A percentile compares a stretch with the other conserved stretches of the same genome.
Evolutionary conservation across 495 filamentous ascomycete species (phyloP).

Genomic region (Daldinia childiae): DNA sequence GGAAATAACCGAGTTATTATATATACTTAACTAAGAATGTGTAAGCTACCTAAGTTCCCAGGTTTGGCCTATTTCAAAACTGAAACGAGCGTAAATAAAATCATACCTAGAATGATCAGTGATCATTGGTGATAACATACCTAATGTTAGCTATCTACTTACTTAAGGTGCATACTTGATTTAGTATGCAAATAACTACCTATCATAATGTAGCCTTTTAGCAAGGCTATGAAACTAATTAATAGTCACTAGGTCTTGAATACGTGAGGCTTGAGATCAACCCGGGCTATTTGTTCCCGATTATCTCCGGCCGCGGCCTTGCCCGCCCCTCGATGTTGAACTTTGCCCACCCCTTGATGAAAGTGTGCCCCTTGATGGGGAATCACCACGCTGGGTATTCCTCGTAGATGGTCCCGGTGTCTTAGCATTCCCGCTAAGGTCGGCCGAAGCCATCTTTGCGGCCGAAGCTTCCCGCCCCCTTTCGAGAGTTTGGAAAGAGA

Average conservation of each 20-base stretch:
- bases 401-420: too few species aligned
- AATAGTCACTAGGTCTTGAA: background rate
- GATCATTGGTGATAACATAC: too few species aligned
- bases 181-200: too few species aligned
- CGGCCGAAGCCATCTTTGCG: slow-evolving; percentile 17
- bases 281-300: background rate
- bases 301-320: background rate
- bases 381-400: too few species aligned
- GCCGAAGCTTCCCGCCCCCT: slow-evolving; percentile 32
- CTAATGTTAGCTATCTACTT: background rate
- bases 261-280: background rate
- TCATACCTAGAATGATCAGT: too few species aligned
- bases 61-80: too few species aligned
- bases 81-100: too few species aligned
- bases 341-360: too few species aligned
- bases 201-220: background rate
- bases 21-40: too few species aligned
- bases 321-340: too few species aligned
- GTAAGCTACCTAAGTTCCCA: too few species aligned
- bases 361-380: background rate
- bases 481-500: slow-evolving; percentile 31
- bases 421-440: background rate
- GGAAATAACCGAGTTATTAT: too few species aligned
- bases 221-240: background rate
- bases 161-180: background rate